Percentiles rank a stretch among this genome's conserved stretches.
Conservation (phyloP, 75 land plant genomes). For the Sequoiadendron giganteum region DNA sequence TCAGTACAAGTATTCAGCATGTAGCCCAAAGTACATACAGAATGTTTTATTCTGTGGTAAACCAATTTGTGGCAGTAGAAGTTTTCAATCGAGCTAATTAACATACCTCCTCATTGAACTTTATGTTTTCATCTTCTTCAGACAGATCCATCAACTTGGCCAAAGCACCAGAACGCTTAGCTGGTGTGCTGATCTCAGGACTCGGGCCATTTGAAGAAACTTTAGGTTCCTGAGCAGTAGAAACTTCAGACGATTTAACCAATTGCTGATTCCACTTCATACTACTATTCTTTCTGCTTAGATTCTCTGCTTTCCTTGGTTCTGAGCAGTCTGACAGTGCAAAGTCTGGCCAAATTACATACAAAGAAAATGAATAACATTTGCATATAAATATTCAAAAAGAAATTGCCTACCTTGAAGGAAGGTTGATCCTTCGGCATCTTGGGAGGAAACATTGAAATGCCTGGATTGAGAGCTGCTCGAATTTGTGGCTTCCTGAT, state of each 20-base stretch:
- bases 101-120: constrained; percentile 7
- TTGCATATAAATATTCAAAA: neutral
- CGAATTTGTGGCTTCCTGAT: neutral
- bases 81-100: neutral
- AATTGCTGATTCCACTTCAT: neutral
- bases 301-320: constrained; percentile 6
- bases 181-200: neutral
- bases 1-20: neutral
- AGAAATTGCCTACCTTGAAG: neutral
- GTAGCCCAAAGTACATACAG: neutral
- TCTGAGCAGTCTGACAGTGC: neutral
- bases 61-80: neutral
- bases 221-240: neutral
- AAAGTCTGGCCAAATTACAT: neutral
- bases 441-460: constrained; percentile 3
- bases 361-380: neutral
- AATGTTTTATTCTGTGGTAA: neutral
- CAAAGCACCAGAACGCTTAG: neutral
- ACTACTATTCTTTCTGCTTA: constrained; percentile 1
- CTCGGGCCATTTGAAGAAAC: neutral
- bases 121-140: neutral
- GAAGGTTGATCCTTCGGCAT: neutral
- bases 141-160: neutral
- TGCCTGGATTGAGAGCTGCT: neutral
- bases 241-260: neutral